Percentiles rank a stretch among this genome's conserved stretches.
phyloP scores from a whole-genome alignment of 768 basidiomycete species.

The Scleroderma citrinum region DNA sequence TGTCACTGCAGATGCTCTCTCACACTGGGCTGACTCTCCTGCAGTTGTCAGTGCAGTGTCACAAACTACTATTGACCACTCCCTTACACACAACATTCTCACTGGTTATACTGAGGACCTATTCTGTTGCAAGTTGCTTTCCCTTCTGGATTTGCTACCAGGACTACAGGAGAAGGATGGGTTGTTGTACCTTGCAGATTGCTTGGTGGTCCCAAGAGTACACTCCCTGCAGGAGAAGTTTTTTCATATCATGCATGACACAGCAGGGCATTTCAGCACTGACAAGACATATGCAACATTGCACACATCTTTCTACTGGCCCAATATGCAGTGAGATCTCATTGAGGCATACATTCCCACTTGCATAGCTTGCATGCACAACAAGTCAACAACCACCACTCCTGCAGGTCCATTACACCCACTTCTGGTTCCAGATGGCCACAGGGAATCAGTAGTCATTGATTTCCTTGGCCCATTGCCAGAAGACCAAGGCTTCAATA shows the following conservation, averaged over 20 bases:
- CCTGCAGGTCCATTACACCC: constrained; percentile 19
- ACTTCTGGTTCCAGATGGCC: constrained; percentile 2
- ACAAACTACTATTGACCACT: not conserved
- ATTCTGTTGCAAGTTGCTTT: constrained; percentile 4
- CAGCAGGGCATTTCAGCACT: constrained; percentile 30
- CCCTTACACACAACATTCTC: not conserved
- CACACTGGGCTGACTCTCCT: not conserved
- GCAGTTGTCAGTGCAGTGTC: not conserved
- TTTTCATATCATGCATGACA: constrained; percentile 26
- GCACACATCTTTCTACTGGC: constrained; percentile 19
- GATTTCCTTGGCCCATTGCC: constrained; percentile 35
- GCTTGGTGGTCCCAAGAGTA: constrained; percentile 9
- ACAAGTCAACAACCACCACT: constrained; percentile 27
- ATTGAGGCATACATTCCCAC: constrained; percentile 3
- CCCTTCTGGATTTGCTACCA: not conserved
- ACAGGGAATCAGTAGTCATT: constrained; percentile 20
- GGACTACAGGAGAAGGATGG: not conserved
- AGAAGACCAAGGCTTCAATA: constrained; percentile 23
- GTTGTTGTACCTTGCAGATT: constrained; percentile 3
- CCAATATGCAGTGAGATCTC: constrained; percentile 2
- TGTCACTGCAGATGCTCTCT: constrained; percentile 1
- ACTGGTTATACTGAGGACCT: constrained; percentile 7
- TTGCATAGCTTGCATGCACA: constrained; percentile 26
- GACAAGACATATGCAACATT: constrained; percentile 25
- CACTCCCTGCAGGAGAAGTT: constrained; percentile 4